Conservation (phyloP, 257 asterid species). For the Lavandula angustifolia region DNA sequence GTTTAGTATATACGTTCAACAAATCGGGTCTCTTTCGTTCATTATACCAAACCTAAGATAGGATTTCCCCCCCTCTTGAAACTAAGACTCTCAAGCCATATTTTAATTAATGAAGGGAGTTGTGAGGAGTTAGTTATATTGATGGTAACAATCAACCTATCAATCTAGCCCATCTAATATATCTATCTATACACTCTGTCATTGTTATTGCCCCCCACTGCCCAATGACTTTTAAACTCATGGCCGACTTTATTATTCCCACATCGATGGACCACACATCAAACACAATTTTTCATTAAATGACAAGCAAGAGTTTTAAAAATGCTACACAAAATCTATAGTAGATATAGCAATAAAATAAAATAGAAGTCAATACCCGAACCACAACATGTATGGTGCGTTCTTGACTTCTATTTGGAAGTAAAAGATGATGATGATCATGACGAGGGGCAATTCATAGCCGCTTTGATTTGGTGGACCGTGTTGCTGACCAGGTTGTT, state of each 20-base stretch:
- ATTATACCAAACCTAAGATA: constrained; percentile 41
- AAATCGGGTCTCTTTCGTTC: constrained; percentile 32
- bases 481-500: constrained; percentile 74
- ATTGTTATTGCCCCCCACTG: constrained; percentile 48
- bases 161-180: constrained; percentile 8
- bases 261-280: constrained; percentile 49
- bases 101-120: not conserved
- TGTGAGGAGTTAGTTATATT: constrained; percentile 39
- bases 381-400: constrained; percentile 58
- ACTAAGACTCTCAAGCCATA: not conserved
- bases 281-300: constrained; percentile 16
- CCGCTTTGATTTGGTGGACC: constrained; percentile 84
- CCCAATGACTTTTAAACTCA: constrained; percentile 48
- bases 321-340: too few relatives aligned
- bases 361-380: constrained; percentile 98
- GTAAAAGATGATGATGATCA: constrained; percentile 21
- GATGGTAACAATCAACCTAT: constrained; percentile 38
- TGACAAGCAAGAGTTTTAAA: not conserved
- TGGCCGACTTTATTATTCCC: constrained; percentile 53
- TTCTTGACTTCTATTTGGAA: constrained; percentile 50
- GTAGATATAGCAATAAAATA: constrained; percentile 28
- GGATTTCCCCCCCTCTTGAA: constrained; percentile 30
- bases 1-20: too few relatives aligned
- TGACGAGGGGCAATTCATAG: constrained; percentile 64
- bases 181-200: constrained; percentile 42